Evolutionary conservation across 306 rosid species (phyloP).

Genomic region (Medicago arabica): DNA sequence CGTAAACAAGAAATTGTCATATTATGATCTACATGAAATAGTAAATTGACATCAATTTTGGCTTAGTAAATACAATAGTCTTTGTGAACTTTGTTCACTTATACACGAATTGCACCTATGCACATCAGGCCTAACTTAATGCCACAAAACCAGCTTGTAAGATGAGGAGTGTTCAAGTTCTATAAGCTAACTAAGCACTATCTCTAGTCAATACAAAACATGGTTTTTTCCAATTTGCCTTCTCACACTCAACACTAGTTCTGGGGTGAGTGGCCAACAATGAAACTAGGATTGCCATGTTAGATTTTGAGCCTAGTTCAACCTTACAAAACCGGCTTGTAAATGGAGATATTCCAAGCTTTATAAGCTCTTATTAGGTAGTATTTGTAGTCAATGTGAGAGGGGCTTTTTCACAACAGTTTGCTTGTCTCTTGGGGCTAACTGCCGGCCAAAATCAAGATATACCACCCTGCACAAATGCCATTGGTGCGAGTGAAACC

Average conservation of each 20-base stretch:
- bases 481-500: slow-evolving; percentile 21
- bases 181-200: no score
- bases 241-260: not conserved
- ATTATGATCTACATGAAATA: not conserved
- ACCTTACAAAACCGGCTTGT: not conserved
- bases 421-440: slow-evolving; percentile 13
- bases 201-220: not conserved
- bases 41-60: slow-evolving; percentile 19
- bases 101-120: not conserved
- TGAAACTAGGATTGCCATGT: not conserved
- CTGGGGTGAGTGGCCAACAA: not conserved
- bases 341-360: not conserved
- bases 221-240: not conserved
- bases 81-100: slow-evolving; percentile 15
- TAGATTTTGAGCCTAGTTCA: not conserved
- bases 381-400: not conserved
- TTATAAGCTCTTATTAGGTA: not conserved
- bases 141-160: no score
- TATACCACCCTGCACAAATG: not conserved
- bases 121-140: no score
- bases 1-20: not conserved
- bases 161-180: no score
- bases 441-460: not conserved
- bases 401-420: not conserved
- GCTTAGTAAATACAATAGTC: slow-evolving; percentile 8